Evolutionary conservation across 306 rosid genomes (phyloP), one percentile per base, ranked within the genome.

Genomic region (Cyamopsis tetragonoloba): DNA sequence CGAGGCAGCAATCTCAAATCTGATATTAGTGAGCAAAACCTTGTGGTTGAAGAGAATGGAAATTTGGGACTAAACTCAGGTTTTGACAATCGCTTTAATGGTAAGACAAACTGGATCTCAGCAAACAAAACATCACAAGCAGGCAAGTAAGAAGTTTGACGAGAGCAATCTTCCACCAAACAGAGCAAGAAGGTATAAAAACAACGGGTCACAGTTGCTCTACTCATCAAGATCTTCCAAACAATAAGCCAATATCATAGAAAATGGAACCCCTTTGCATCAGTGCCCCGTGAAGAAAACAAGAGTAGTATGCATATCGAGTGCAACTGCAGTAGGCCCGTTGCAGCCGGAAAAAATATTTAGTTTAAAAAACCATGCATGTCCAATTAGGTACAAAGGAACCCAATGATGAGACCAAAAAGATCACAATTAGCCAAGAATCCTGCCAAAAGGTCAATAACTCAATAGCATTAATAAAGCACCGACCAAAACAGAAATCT

Each of bases 391-490:
- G 85, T 87, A 87, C 83, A 87, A 84, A 85, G 86, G 80, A 86
- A 86, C 81, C 88, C 92, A 86, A 84, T 70, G 86, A 83, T 66
- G 93, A 70, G 84, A 79, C 93, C 88, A 86, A 83, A 81, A 89
- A 69, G 89, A 86, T 77, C 97, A 88, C 78, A 89, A 62, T 73
- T 79, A 82, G 87, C 89, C 82, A 84, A 75, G 77, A 72, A 77
- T 84, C 97, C 99, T 95, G 97, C 96, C 96, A 95, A 85, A 90
- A 95, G 84, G 88, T 88, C 84, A 81, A 85, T 61, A 60, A 71
- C 54, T 88, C 84, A 81, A 85, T 61, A 60, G 68, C 54, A 90
- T 90, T 78, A 95, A 83, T 88, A 77, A 54, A 80, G 78, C 85
- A 66, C 82, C 67, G 53, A 69, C 72, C 48, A 77, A 44, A 70